These are phyloP conservation scores for Penicillium expansum DNA, from an alignment of 2,329 filamentous ascomycete species.

Conservation along the genomic window DNA sequence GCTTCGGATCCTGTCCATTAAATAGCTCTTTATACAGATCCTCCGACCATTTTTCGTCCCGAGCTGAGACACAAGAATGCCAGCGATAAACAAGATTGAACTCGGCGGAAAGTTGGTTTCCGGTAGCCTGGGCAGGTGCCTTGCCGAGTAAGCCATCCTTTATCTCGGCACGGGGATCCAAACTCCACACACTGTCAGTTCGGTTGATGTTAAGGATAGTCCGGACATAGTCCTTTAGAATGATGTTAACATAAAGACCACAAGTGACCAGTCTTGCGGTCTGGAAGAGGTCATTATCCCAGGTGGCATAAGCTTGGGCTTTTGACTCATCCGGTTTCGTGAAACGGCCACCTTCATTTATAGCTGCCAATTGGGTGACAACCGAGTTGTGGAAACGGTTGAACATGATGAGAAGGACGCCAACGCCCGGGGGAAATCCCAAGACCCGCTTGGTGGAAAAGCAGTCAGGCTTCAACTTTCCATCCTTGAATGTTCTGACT, in stretches of 20 bases:
- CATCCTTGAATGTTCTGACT: constrained; percentile 63
- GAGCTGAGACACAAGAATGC: constrained; percentile 60
- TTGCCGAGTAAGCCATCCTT: constrained; percentile 46
- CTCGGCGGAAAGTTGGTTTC: constrained; percentile 66
- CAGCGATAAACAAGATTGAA: constrained; percentile 68
- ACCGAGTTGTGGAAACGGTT: constrained; percentile 69
- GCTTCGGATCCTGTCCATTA: constrained; percentile 35
- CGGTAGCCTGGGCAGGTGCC: constrained; percentile 55
- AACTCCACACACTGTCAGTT: constrained; percentile 58
- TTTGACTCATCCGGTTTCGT: constrained; percentile 52
- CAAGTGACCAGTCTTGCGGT: constrained; percentile 54
- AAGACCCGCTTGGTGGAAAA: constrained; percentile 65
- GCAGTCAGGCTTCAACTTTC: constrained; percentile 68
- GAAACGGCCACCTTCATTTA: constrained; percentile 67
- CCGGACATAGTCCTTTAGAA: constrained; percentile 58
- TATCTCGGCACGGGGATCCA: constrained; percentile 63
- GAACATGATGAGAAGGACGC: constrained; percentile 66
- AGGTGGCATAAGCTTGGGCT: constrained; percentile 34
- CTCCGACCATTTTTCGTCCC: constrained; percentile 62
- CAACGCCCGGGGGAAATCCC: constrained; percentile 67
- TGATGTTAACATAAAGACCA: constrained; percentile 57
- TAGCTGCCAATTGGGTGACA: constrained; percentile 59
- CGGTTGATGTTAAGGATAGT: constrained; percentile 61
- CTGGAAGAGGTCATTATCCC: constrained; percentile 51
- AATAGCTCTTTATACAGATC: constrained; percentile 53